A percentile compares a stretch with the other conserved stretches of the same genome.
Evolutionary conservation across 306 rosid species (phyloP).

Genomic region (Cercis canadensis): DNA sequence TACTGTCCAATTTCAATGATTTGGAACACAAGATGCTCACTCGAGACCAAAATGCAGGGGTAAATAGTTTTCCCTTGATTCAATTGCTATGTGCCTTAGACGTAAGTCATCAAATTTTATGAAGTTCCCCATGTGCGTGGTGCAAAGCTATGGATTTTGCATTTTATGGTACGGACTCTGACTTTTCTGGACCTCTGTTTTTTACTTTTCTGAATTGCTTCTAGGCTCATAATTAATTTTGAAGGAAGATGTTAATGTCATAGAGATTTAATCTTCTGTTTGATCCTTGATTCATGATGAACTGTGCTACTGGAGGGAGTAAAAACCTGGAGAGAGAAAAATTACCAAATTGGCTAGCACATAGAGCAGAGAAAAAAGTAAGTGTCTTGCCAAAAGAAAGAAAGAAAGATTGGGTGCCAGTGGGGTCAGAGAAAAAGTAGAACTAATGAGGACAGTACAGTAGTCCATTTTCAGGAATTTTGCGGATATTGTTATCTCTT

Average conservation of each 20-base stretch:
- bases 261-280: slow-evolving; percentile 22
- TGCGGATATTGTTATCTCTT: neutral
- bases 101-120: too few species aligned
- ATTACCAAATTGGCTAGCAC: slow-evolving; percentile 8
- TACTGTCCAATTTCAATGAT: neutral
- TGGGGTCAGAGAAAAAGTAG: slow-evolving; percentile 35
- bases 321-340: slow-evolving; percentile 33
- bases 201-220: neutral
- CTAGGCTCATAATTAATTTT: neutral
- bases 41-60: slow-evolving; percentile 11
- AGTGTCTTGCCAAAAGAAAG: neutral
- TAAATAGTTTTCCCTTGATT: slow-evolving; percentile 10
- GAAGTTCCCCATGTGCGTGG: neutral
- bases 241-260: slow-evolving; percentile 1
- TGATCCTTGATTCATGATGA: slow-evolving; percentile 23
- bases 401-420: slow-evolving; percentile 17
- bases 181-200: too few species aligned
- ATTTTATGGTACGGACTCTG: too few species aligned
- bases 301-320: slow-evolving; percentile 29
- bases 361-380: slow-evolving; percentile 20
- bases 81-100: neutral
- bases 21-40: neutral
- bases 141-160: too few species aligned
- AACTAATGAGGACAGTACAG: slow-evolving; percentile 16
- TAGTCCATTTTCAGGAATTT: neutral